These are phyloP conservation scores for Fusarium siculi DNA, from an alignment of 2,329 filamentous ascomycete species.

Conservation along the genomic window DNA sequence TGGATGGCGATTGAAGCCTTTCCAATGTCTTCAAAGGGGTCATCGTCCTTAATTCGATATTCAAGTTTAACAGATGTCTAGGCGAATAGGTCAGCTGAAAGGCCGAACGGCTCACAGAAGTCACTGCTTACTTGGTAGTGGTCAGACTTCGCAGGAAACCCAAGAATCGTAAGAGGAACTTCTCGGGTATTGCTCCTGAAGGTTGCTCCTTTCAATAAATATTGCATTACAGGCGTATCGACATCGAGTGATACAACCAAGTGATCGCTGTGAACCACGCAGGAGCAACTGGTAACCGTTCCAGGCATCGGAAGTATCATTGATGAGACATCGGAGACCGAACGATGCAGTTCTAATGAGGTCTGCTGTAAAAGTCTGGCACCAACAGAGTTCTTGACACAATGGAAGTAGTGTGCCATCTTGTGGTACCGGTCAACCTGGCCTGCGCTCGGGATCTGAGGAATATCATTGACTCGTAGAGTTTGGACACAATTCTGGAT, in stretches of 20 bases:
- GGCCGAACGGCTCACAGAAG: fast-evolving
- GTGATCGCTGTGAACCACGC: background rate
- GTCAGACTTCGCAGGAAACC: background rate
- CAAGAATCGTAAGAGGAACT: background rate
- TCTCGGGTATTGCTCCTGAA: background rate
- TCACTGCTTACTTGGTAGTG: background rate
- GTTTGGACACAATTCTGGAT: background rate
- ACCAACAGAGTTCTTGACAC: background rate
- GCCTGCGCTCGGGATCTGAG: background rate
- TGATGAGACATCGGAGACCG: fast-evolving
- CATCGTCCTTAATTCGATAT: background rate
- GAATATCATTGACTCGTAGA: background rate
- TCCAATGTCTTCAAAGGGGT: background rate
- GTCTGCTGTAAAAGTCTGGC: fast-evolving
- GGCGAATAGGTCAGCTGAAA: fast-evolving
- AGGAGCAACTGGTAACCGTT: background rate
- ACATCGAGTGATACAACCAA: background rate
- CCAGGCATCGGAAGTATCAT: background rate
- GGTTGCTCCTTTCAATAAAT: background rate
- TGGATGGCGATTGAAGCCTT: background rate
- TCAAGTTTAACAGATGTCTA: background rate
- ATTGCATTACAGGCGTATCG: background rate
- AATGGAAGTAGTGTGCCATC: constrained; percentile 7
- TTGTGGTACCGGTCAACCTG: background rate
- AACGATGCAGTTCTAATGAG: fast-evolving